A percentile compares a stretch with the other conserved stretches of the same genome.
Evolutionary conservation across 805 yeast genomes (phyloP).

Genomic region (Ogataea haglerorum): DNA sequence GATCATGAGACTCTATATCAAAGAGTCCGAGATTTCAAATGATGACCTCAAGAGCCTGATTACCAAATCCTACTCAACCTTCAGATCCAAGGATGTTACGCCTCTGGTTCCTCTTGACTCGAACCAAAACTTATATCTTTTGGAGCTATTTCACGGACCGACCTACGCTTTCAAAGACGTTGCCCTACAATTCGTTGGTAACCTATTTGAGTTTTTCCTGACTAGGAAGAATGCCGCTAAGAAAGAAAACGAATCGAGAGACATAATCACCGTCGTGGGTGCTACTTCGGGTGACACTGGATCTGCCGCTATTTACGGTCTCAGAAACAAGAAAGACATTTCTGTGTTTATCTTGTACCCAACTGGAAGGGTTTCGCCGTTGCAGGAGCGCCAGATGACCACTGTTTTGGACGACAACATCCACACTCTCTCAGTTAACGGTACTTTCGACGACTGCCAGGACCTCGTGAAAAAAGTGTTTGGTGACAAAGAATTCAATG

Average conservation of each 20-base stretch:
- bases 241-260: slow-evolving; percentile 52
- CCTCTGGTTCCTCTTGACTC: slow-evolving; percentile 64
- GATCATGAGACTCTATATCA: slow-evolving; percentile 76
- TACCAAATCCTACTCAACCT: slow-evolving; percentile 78
- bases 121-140: slow-evolving; percentile 58
- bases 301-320: slow-evolving; percentile 97
- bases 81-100: slow-evolving; percentile 84
- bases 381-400: slow-evolving; percentile 98
- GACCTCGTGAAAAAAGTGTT: slow-evolving; percentile 91
- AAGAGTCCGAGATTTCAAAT: slow-evolving; percentile 67
- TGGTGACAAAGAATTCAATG: slow-evolving; percentile 85
- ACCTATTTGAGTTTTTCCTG: slow-evolving; percentile 89
- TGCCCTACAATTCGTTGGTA: slow-evolving; percentile 97
- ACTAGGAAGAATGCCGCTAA: slow-evolving; percentile 63
- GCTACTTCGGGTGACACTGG: slow-evolving; percentile 99
- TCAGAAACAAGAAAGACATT: slow-evolving; percentile 96
- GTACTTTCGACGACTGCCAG: slow-evolving; percentile 98
- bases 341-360: slow-evolving; percentile 95
- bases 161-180: slow-evolving; percentile 99
- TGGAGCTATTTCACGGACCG: slow-evolving; percentile 98
- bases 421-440: slow-evolving; percentile 91
- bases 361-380: slow-evolving; percentile 94
- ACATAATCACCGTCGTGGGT: slow-evolving; percentile 91
- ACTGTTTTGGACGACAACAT: slow-evolving; percentile 91
- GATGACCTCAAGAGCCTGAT: slow-evolving; percentile 64